These are phyloP conservation scores for Boletellus sp. DNA, from an alignment of 768 basidiomycete genomes.

Conservation along the genomic window DNA sequence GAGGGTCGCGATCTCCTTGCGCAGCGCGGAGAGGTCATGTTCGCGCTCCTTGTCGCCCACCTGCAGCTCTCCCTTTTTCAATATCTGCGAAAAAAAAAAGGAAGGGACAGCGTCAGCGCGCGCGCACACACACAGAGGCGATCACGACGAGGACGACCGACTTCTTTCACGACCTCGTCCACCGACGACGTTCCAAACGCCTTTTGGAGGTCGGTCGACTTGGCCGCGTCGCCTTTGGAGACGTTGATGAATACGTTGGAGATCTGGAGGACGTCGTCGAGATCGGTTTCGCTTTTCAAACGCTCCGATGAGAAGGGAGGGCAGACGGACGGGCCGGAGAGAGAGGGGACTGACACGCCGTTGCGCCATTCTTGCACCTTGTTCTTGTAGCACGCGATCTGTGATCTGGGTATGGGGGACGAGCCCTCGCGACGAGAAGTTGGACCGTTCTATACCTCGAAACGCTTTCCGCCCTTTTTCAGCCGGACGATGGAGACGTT, in stretches of 20 bases:
- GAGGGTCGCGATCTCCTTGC: conserved; percentile 87
- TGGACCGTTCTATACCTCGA: conserved; percentile 58
- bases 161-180: conserved; percentile 77
- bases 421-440: background rate
- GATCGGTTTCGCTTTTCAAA: conserved; percentile 75
- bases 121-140: no score
- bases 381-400: conserved; percentile 99
- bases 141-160: conserved; percentile 27
- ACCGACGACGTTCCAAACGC: conserved; percentile 79
- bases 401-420: background rate
- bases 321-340: no score
- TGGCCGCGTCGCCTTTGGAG: conserved; percentile 92
- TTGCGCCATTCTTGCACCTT: conserved; percentile 96
- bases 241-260: conserved; percentile 95
- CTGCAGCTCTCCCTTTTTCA: conserved; percentile 95
- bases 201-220: conserved; percentile 85
- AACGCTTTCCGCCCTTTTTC: conserved; percentile 96
- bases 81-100: no score
- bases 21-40: conserved; percentile 78
- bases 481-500: conserved; percentile 95
- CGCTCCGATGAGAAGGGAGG: background rate
- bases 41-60: conserved; percentile 96
- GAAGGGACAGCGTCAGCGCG: background rate
- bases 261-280: conserved; percentile 96
- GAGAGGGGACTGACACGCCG: conserved; percentile 62